Base-by-base conservation (phyloP, 75 land plant genomes). In the Pseudotsuga menziesii region DNA sequence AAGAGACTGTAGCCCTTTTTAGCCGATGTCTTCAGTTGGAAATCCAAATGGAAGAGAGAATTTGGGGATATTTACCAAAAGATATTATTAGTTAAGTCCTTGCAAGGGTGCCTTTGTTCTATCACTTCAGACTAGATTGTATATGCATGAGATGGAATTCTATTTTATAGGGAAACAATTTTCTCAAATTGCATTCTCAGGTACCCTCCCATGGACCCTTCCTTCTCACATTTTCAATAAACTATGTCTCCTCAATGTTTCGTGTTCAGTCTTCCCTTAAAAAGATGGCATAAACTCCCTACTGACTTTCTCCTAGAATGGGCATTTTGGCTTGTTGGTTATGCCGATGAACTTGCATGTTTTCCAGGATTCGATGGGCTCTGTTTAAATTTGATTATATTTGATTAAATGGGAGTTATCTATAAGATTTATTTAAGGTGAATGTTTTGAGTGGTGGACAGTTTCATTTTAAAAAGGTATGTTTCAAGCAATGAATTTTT, bases 131-230 rank as follows among this genome's bases (percentile, higher is more conserved):
- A 71, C 74, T 91, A 48, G 81, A 88, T 14, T 80, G 86, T 61
- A 91, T 91, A 22, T 89, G 91, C 79, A 89, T 66, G 72, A 58
- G 88, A 17, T 91, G 94, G 94, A 87, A 85, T 70, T 87, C 81
- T 13, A 85, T 91, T 32, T 71, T 89, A 27, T 77, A 82, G 32
- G 91, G 87, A 76, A 72, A 66, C 70, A 70, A 85, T 62, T 91
- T 91, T 61, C 86, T 91, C 36, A 82, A 83, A 25, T 82, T 85
- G 58, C 89, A 87, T 63, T 83, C 91, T 0, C 86, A 84, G 69
- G 83, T 86, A 35, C 86, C 89, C 12, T 83, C 94, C 26, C 94
- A 89, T 74, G 91, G 89, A 32, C 94, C 94, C 17, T 91, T 89
- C 78, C 82, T 91, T 77, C 85, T 91, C 39, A 83, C 91, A 41